phyloP scores from a whole-genome alignment of 768 basidiomycete genomes.

The Russula earlei region DNA sequence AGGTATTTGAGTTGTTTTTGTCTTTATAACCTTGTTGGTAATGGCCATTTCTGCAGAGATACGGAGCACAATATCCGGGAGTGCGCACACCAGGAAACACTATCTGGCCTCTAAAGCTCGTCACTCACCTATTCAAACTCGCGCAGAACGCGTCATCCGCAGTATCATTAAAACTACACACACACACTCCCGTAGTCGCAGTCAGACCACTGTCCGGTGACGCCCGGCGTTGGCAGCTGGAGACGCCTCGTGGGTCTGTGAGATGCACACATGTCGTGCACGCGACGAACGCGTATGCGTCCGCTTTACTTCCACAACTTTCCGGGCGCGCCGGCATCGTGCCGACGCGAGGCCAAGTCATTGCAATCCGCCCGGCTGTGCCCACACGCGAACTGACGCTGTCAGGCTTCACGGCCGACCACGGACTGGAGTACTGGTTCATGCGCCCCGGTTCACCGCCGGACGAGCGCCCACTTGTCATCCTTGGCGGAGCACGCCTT shows the following conservation, averaged over 20 bases:
- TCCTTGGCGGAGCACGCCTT: slow-evolving; percentile 64
- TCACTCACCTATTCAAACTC: slow-evolving; percentile 49
- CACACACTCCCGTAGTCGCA: slow-evolving; percentile 56
- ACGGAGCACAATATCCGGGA: slow-evolving; percentile 44
- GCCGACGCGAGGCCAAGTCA: slow-evolving; percentile 65
- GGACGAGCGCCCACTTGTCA: slow-evolving; percentile 44
- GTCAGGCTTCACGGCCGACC: slow-evolving; percentile 30
- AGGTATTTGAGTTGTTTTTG: slow-evolving; percentile 30
- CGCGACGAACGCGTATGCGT: slow-evolving; percentile 80
- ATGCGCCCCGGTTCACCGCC: slow-evolving; percentile 40
- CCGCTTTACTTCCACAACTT: slow-evolving; percentile 66
- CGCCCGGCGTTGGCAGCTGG: slow-evolving; percentile 40
- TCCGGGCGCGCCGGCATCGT: slow-evolving; percentile 46
- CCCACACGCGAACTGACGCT: slow-evolving; percentile 31
- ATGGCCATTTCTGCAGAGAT: slow-evolving; percentile 22
- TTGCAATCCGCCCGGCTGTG: slow-evolving; percentile 37
- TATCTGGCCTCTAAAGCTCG: slow-evolving; percentile 76
- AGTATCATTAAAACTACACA: slow-evolving; percentile 51
- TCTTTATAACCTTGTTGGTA: background rate
- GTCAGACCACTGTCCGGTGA: slow-evolving; percentile 27
- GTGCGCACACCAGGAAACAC: slow-evolving; percentile 49
- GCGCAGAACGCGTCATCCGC: slow-evolving; percentile 27
- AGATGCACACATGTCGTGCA: slow-evolving; percentile 61
- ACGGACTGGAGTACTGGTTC: slow-evolving; percentile 73
- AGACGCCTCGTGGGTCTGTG: slow-evolving; percentile 60